Base-by-base conservation (phyloP, 2,329 filamentous ascomycete species). In the Cladophialophora exuberans region DNA sequence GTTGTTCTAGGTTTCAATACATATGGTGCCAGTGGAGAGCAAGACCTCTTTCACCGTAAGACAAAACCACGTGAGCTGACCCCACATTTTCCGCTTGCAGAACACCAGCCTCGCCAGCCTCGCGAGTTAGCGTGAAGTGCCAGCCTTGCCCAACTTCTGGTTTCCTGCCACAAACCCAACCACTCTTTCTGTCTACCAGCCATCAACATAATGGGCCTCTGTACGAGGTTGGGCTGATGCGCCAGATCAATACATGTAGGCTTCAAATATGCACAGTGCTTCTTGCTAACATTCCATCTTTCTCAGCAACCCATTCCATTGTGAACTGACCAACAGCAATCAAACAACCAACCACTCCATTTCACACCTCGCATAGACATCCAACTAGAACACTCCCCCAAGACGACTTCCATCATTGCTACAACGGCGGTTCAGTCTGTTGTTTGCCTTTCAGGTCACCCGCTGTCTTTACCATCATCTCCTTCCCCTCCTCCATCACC, bases 361-460 rank as follows among this genome's bases (percentile, higher is more conserved):
- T 30, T 35, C 23, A 31, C 11, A 45, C 33, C 23, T 6, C 33
- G 11, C 20, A 26, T 25, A 25, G 25, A 18, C 38, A 28, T 25
- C 35, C 35, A 22, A 22, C 54, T 22, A 25, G 10, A 33, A 42
- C 17, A 42, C 15, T 22, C 20, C n/a, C 17, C 18, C 9, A 10
- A 23, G 11, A 52, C 30, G 30, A 52, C 13, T 48, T 28, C 52
- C 59, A 63, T 59, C 54, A 63, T 59, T 57, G 58, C 44, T 58
- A 48, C 45, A 31, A 54, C 54, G 45, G 50, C 51, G 22, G 26
- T 28, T 43, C 38, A 35, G 51, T 52, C 42, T 52, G 28, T 44
- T 59, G 55, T 47, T 35, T 57, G 56, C 56, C 50, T 35, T 52
- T 61, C 53, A 9, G 39, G 45, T 39, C 18, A 22, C 25, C 39